Base-by-base conservation (phyloP, 495 filamentous ascomycete species). In the Aspergillus mulundensis region DNA sequence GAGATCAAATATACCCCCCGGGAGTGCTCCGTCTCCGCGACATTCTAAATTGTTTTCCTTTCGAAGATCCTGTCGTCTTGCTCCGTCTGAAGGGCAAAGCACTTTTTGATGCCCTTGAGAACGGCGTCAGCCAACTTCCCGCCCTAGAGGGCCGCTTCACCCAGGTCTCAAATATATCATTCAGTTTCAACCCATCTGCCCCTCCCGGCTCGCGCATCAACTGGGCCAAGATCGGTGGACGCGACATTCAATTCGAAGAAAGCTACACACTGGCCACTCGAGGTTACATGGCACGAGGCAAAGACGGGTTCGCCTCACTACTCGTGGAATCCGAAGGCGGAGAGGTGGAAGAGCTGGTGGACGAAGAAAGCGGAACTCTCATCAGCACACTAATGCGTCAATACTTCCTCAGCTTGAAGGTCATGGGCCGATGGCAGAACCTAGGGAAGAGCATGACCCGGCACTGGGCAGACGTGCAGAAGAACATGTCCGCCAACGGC, bases 11-110 rank as follows among this genome's bases (percentile, higher is more conserved):
- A 36, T 96, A 96, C 55, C 81, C 87, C 0, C 87, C 88, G 0
- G 91, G 91, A 0, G 76, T 91, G 5, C 65, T 96, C 3, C 74
- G 81, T 12, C 66, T 95, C 28, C 87, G 87, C 56, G 91, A 96
- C 62, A 80, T 96, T 12, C 49, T 82, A 54, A 84, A 85, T 44
- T 91, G 89, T 58, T 96, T 96, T 63, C 91, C 91, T 0, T 96
- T 96, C 58, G 91, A 96, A 62, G 91, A 96, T 51, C 92, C 91
- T 0, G 87, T 92, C 4, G 85, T 95, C 0, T 84, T 94, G 1
- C 72, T 96, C 41, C 83, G 80, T 21, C 72, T 89, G 11, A 74
- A 66, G 1, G 91, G 91, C 0, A 70, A 80, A 49, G 85, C 81
- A 0, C 78, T 96, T 47, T 70, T 82, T 54, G 84, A 84, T 14